Evolutionary conservation across 2,329 filamentous ascomycete genomes (phyloP).

Genomic region (Tolypocladium capitatum): DNA sequence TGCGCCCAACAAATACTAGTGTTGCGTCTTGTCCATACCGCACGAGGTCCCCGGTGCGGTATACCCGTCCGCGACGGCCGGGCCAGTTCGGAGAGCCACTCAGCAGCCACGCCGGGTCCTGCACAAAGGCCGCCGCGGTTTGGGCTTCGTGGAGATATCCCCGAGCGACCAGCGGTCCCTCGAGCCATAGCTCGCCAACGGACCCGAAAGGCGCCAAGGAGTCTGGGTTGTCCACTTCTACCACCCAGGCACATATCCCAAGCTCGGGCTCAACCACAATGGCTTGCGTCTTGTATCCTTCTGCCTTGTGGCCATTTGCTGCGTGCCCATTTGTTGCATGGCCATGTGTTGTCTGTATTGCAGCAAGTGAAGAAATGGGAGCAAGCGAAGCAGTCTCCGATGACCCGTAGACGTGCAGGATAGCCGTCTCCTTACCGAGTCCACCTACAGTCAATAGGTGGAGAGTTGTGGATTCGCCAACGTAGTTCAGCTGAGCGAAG

Average conservation of each 20-base stretch:
- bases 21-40: conserved; percentile 19
- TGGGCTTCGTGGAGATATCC: conserved; percentile 6
- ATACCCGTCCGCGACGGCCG: conserved; percentile 14
- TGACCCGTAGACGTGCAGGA: neutral
- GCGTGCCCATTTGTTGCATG: neutral
- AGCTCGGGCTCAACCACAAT: neutral
- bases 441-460: neutral
- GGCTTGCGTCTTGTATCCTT: neutral
- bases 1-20: conserved; percentile 32
- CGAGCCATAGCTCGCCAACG: conserved; percentile 9
- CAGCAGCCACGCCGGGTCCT: conserved; percentile 3
- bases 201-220: conserved; percentile 6
- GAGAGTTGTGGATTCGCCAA: neutral
- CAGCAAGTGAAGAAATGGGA: neutral
- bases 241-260: conserved; percentile 7
- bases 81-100: neutral
- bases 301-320: neutral
- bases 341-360: neutral
- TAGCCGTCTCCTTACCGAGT: neutral
- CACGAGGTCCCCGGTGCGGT: conserved; percentile 34
- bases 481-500: neutral
- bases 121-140: conserved; percentile 12
- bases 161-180: conserved; percentile 8
- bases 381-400: neutral
- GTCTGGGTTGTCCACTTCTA: conserved; percentile 5